Conservation (phyloP, 176 grass and related monocot genomes). For the maize (Zea mays) region DNA sequence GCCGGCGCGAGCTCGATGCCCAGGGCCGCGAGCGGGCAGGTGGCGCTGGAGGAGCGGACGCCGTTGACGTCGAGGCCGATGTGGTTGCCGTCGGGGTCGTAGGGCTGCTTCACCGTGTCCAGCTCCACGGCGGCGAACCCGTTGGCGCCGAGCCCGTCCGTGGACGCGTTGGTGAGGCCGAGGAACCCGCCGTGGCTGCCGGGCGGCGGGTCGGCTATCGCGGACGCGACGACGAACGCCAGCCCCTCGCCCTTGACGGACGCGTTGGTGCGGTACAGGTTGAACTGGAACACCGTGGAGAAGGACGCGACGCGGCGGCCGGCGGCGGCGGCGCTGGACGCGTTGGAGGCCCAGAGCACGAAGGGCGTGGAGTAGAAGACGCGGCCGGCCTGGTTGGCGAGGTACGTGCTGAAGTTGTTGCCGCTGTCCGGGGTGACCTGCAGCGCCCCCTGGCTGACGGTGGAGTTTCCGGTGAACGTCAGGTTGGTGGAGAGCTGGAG, state of each 20-base stretch:
- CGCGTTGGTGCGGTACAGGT: conserved; percentile 39
- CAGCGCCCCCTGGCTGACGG: conserved; percentile 36
- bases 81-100: conserved; percentile 83
- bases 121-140: conserved; percentile 74
- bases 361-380: conserved; percentile 44
- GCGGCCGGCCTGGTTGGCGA: conserved; percentile 59
- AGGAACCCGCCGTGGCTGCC: conserved; percentile 49
- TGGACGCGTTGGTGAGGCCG: conserved; percentile 75
- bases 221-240: conserved; percentile 64
- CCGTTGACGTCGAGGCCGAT: conserved; percentile 87
- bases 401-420: neutral
- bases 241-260: conserved; percentile 57
- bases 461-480: conserved; percentile 19
- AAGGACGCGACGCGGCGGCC: conserved; percentile 57
- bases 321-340: neutral
- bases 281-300: conserved; percentile 62
- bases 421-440: conserved; percentile 63
- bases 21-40: conserved; percentile 38
- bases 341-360: conserved; percentile 44
- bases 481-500: conserved; percentile 22
- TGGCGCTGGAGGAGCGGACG: conserved; percentile 20
- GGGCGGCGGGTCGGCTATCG: neutral
- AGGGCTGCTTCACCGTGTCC: conserved; percentile 61
- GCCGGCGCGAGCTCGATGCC: conserved; percentile 58
- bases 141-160: conserved; percentile 48